Conservation (phyloP, 192 early-diverging fungal species). For the Thoreauomyces humboldtii region DNA sequence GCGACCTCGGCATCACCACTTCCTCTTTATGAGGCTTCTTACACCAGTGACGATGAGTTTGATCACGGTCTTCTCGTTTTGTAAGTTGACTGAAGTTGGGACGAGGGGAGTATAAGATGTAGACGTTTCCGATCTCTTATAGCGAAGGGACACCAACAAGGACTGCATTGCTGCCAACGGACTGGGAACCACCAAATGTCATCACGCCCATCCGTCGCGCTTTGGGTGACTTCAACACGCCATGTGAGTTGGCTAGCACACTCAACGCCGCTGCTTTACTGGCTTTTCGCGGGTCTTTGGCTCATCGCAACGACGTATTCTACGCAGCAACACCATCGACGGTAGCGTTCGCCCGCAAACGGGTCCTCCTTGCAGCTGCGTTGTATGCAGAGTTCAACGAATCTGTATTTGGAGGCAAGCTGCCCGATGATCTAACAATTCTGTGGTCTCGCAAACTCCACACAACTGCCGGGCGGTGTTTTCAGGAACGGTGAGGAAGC, state of each 20-base stretch:
- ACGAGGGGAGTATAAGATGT: no score
- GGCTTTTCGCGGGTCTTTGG: not conserved
- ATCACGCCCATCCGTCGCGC: not conserved
- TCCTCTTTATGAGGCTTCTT: not conserved
- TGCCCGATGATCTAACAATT: constrained; percentile 26
- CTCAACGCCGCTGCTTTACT: not conserved
- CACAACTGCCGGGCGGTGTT: constrained; percentile 32
- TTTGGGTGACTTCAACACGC: constrained; percentile 11
- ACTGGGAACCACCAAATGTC: not conserved
- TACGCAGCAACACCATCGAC: not conserved
- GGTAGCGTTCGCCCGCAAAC: constrained; percentile 11
- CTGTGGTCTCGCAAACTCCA: constrained; percentile 22
- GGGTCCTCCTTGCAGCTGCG: constrained; percentile 9
- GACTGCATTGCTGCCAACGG: not conserved
- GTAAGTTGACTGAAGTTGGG: not conserved
- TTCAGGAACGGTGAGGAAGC: constrained; percentile 4
- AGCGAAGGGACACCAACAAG: constrained; percentile 20
- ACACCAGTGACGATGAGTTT: constrained; percentile 8
- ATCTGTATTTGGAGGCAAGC: constrained; percentile 18
- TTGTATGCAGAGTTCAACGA: constrained; percentile 31
- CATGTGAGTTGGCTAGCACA: not conserved
- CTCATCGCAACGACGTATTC: not conserved
- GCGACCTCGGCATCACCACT: not conserved
- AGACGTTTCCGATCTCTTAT: no score
- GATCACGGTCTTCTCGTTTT: constrained; percentile 15